Evolutionary conservation across 2,329 filamentous ascomycete genomes (phyloP).

Genomic region (Rhinocladiella similis): DNA sequence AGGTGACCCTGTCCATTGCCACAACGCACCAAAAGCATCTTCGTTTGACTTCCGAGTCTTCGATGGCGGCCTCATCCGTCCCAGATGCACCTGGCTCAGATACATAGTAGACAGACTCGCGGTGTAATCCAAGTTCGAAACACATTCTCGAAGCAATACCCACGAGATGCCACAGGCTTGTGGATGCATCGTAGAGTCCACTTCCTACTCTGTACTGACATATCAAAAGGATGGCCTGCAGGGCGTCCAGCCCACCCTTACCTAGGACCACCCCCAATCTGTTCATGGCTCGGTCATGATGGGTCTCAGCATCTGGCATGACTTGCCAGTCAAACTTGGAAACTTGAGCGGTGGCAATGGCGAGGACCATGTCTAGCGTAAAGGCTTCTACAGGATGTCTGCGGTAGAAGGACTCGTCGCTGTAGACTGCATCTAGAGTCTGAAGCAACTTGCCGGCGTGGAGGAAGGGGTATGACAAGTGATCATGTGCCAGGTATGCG

Average conservation of each 20-base stretch:
- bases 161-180: constrained; percentile 49
- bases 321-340: constrained; percentile 49
- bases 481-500: constrained; percentile 46
- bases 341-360: constrained; percentile 45
- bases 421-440: constrained; percentile 15
- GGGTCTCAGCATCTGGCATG: constrained; percentile 44
- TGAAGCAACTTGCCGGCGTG: constrained; percentile 32
- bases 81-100: not conserved
- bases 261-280: constrained; percentile 41
- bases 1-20: constrained; percentile 23
- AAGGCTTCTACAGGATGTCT: constrained; percentile 38
- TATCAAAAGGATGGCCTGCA: constrained; percentile 46
- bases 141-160: constrained; percentile 45
- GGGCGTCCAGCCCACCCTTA: constrained; percentile 36
- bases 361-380: constrained; percentile 46
- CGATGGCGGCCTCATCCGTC: not conserved
- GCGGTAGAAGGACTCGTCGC: constrained; percentile 30
- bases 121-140: constrained; percentile 44
- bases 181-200: constrained; percentile 40
- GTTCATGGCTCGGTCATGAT: constrained; percentile 42
- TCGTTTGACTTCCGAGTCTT: constrained; percentile 35
- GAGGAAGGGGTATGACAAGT: constrained; percentile 47
- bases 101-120: constrained; percentile 37
- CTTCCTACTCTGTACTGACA: constrained; percentile 47
- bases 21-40: constrained; percentile 48